These are phyloP conservation scores for Begonia masoniana DNA, from an alignment of 306 rosid genomes.

Conservation along the genomic window DNA sequence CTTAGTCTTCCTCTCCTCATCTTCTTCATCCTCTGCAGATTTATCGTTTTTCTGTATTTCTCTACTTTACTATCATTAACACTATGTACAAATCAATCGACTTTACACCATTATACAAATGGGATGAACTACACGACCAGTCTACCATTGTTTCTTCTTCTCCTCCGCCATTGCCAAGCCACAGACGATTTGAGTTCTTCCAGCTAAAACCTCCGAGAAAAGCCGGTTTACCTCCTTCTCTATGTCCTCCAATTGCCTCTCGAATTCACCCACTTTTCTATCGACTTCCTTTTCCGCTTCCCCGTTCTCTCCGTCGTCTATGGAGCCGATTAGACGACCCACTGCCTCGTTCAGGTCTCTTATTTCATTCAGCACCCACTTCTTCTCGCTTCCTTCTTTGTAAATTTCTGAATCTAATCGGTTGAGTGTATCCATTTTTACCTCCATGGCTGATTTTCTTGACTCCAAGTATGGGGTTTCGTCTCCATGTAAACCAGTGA, in stretches of 20 bases:
- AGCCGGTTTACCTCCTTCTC: slow-evolving; percentile 7
- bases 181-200: slow-evolving; percentile 8
- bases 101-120: too few relatives aligned
- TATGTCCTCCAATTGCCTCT: slow-evolving; percentile 9
- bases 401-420: background rate
- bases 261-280: slow-evolving; percentile 7
- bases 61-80: too few relatives aligned
- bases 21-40: too few relatives aligned
- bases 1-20: too few relatives aligned
- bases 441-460: slow-evolving; percentile 1
- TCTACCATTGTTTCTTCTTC: too few relatives aligned
- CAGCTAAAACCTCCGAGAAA: slow-evolving; percentile 10
- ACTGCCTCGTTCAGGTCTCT: background rate
- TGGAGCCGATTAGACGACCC: background rate
- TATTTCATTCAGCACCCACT: slow-evolving; percentile 1
- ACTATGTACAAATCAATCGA: too few relatives aligned
- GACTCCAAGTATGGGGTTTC: slow-evolving; percentile 5
- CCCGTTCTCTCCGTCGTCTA: background rate
- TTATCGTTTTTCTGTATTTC: too few relatives aligned
- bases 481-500: slow-evolving; percentile 7
- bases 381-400: background rate
- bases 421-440: background rate
- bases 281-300: slow-evolving; percentile 9
- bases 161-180: too few relatives aligned
- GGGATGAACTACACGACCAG: too few relatives aligned